These are phyloP conservation scores for Delphinella strobiligena DNA, from an alignment of 2,329 filamentous ascomycete species.

Conservation along the genomic window DNA sequence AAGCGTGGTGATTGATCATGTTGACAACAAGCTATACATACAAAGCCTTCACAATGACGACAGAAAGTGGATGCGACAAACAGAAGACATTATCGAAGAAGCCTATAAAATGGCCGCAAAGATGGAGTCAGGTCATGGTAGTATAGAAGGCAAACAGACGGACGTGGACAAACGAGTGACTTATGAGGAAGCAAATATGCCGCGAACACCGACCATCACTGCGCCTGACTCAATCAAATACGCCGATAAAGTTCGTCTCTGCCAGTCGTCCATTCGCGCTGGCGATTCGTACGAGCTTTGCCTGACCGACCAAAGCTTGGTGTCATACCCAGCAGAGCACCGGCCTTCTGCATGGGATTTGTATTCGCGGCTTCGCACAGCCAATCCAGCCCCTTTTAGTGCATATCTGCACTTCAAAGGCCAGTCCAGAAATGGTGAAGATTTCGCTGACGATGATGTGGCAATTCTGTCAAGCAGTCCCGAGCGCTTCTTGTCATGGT, in stretches of 20 bases:
- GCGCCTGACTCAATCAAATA: constrained; percentile 35
- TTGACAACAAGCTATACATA: constrained; percentile 47
- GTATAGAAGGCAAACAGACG: too few species aligned
- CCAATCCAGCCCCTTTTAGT: constrained; percentile 75
- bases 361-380: constrained; percentile 55
- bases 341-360: constrained; percentile 49
- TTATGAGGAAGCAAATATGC: background rate
- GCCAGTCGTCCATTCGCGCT: constrained; percentile 59
- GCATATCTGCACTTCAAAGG: constrained; percentile 63
- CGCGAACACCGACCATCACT: background rate
- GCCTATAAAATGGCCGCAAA: background rate
- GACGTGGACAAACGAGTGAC: too few species aligned
- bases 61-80: constrained; percentile 17
- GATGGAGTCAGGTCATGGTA: background rate
- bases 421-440: constrained; percentile 20
- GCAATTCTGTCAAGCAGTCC: constrained; percentile 76
- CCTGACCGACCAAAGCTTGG: constrained; percentile 61
- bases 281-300: constrained; percentile 82
- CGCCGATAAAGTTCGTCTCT: constrained; percentile 52
- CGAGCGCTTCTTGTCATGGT: constrained; percentile 73
- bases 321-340: constrained; percentile 28
- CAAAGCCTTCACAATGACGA: constrained; percentile 50
- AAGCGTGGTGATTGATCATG: constrained; percentile 67
- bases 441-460: constrained; percentile 21
- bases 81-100: constrained; percentile 2